Conservation (phyloP, 495 filamentous ascomycete species). For the Letharia lupina region DNA sequence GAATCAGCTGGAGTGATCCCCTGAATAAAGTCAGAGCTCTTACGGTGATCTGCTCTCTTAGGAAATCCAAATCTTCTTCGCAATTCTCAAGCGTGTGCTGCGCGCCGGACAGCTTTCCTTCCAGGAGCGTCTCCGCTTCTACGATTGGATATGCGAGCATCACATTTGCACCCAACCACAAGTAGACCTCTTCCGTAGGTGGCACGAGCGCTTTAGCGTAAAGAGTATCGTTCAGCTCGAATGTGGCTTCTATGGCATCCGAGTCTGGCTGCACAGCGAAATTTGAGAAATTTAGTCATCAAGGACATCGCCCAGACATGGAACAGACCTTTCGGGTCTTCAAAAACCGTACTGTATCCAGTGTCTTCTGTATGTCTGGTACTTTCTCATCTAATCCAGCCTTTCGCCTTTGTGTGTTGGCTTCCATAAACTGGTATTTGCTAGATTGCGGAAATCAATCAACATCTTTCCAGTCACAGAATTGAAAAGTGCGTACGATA, state of each 20-base stretch:
- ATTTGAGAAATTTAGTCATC: constrained; percentile 3
- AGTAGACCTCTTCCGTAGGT: constrained; percentile 83
- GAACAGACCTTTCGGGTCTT: constrained; percentile 52
- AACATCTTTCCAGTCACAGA: background rate
- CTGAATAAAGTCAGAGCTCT: constrained; percentile 20
- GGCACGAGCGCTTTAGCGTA: constrained; percentile 79
- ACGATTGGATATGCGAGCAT: constrained; percentile 90
- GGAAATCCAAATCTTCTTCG: constrained; percentile 93
- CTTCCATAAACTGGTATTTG: constrained; percentile 99
- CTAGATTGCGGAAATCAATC: constrained; percentile 31
- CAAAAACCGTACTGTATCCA: constrained; percentile 85
- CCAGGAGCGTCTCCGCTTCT: constrained; percentile 73
- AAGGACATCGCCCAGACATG: background rate
- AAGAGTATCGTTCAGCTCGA: constrained; percentile 89
- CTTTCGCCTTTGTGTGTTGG: constrained; percentile 78
- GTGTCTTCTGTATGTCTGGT: constrained; percentile 94
- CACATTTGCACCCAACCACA: constrained; percentile 97
- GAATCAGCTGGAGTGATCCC: constrained; percentile 25
- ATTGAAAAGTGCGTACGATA: constrained; percentile 51
- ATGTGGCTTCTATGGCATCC: constrained; percentile 78
- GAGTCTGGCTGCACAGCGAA: constrained; percentile 29
- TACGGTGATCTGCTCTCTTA: constrained; percentile 95
- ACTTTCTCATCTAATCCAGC: constrained; percentile 85
- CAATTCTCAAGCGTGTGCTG: constrained; percentile 71
- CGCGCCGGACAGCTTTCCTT: constrained; percentile 70